Conservation (phyloP, 2,329 filamentous ascomycete genomes). For the Aspergillus texensis region DNA sequence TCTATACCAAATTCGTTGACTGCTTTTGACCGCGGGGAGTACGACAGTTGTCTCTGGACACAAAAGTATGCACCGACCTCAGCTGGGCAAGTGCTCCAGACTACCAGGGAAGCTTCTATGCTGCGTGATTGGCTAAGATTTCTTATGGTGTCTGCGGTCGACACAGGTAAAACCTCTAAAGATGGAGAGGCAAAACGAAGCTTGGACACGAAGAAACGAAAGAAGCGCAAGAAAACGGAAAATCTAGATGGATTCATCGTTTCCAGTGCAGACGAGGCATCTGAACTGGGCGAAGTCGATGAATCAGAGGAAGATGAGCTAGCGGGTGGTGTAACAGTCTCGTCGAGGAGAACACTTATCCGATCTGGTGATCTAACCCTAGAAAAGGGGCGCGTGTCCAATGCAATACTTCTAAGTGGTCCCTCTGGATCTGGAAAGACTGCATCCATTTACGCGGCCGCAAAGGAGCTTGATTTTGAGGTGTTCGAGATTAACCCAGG, state of each 20-base stretch:
- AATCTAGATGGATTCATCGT: slow-evolving; percentile 81
- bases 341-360: slow-evolving; percentile 44
- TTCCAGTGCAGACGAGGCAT: slow-evolving; percentile 73
- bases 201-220: slow-evolving; percentile 43
- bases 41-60: slow-evolving; percentile 73
- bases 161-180: slow-evolving; percentile 54
- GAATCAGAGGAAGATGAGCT: slow-evolving; percentile 58
- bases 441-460: slow-evolving; percentile 86
- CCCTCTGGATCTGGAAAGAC: slow-evolving; percentile 92
- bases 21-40: slow-evolving; percentile 77
- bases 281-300: slow-evolving; percentile 69
- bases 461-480: slow-evolving; percentile 88
- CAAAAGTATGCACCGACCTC: slow-evolving; percentile 80
- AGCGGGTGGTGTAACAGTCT: slow-evolving; percentile 42
- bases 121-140: slow-evolving; percentile 80
- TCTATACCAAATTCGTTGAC: slow-evolving; percentile 66
- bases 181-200: slow-evolving; percentile 32
- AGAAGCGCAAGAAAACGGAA: slow-evolving; percentile 68
- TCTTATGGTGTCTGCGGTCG: slow-evolving; percentile 75
- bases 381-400: slow-evolving; percentile 61
- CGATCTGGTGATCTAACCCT: slow-evolving; percentile 40
- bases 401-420: slow-evolving; percentile 85
- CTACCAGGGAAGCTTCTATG: slow-evolving; percentile 67
- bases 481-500: slow-evolving; percentile 93
- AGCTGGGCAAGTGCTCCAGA: slow-evolving; percentile 74